Percentiles rank a stretch among this genome's conserved stretches.
Conservation (phyloP, 2,329 filamentous ascomycete genomes). For the Cytospora schulzeri region DNA sequence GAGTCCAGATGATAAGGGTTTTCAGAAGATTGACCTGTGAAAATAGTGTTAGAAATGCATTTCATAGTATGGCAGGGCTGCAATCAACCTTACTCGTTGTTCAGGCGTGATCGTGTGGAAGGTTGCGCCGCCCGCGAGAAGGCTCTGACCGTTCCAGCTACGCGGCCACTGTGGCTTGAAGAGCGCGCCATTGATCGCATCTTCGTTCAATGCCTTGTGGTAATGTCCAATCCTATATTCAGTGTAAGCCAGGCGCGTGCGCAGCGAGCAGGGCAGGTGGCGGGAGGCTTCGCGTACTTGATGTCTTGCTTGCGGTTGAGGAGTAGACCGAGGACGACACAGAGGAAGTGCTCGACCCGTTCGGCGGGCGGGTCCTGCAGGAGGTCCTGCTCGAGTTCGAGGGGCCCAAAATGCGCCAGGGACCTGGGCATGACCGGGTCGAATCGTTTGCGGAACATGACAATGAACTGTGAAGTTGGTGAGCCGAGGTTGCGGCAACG, state of each 20-base stretch:
- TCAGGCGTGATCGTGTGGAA: constrained; percentile 82
- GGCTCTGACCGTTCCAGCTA: constrained; percentile 81
- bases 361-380: constrained; percentile 77
- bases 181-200: constrained; percentile 70
- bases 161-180: constrained; percentile 88
- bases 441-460: constrained; percentile 97
- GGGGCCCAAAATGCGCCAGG: constrained; percentile 85
- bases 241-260: constrained; percentile 17
- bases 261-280: constrained; percentile 1
- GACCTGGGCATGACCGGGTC: constrained; percentile 86
- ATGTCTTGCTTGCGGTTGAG: constrained; percentile 98
- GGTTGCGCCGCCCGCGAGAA: constrained; percentile 74
- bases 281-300: constrained; percentile 67
- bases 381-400: constrained; percentile 90
- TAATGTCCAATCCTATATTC: constrained; percentile 82
- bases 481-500: constrained; percentile 39
- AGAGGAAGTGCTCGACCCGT: constrained; percentile 84
- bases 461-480: constrained; percentile 73
- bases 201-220: constrained; percentile 80
- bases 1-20: constrained; percentile 82
- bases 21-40: constrained; percentile 77
- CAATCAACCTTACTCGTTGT: constrained; percentile 67
- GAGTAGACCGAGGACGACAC: constrained; percentile 82
- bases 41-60: constrained; percentile 28
- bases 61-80: neutral